These are phyloP conservation scores for Neurospora discreta DNA, from an alignment of 495 filamentous ascomycete genomes.

Conservation along the genomic window DNA sequence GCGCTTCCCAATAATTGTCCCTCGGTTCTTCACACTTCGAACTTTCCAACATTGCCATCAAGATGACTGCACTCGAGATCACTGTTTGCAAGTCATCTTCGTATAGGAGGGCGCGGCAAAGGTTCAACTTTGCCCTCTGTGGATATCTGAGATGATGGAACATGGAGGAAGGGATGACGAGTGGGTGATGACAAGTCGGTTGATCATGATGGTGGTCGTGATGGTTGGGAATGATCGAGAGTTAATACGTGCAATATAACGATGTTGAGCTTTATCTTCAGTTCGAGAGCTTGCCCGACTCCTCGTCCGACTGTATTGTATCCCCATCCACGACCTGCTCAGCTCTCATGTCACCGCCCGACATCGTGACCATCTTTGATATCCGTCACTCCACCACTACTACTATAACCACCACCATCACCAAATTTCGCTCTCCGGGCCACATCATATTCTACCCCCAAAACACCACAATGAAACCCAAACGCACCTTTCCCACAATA, in stretches of 20 bases:
- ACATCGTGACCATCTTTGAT: background rate
- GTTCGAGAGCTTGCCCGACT: background rate
- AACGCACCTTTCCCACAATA: background rate
- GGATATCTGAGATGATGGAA: background rate
- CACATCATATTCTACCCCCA: background rate
- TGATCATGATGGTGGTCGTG: too few species aligned
- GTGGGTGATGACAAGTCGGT: background rate
- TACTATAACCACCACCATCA: background rate
- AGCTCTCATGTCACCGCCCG: background rate
- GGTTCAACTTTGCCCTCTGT: background rate
- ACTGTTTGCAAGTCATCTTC: background rate
- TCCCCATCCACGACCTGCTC: too few species aligned
- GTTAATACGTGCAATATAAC: background rate
- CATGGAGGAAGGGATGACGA: background rate
- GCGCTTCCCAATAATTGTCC: too few species aligned
- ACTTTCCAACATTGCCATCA: background rate
- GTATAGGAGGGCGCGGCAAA: background rate
- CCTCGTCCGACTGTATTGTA: background rate
- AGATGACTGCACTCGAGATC: background rate
- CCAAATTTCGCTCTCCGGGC: background rate
- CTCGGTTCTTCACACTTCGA: background rate
- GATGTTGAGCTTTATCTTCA: background rate
- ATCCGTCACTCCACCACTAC: background rate
- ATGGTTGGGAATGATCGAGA: background rate
- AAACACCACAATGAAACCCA: background rate